phyloP scores from a whole-genome alignment of 176 grass and related monocot genomes.

The Elymus sibiricus region DNA sequence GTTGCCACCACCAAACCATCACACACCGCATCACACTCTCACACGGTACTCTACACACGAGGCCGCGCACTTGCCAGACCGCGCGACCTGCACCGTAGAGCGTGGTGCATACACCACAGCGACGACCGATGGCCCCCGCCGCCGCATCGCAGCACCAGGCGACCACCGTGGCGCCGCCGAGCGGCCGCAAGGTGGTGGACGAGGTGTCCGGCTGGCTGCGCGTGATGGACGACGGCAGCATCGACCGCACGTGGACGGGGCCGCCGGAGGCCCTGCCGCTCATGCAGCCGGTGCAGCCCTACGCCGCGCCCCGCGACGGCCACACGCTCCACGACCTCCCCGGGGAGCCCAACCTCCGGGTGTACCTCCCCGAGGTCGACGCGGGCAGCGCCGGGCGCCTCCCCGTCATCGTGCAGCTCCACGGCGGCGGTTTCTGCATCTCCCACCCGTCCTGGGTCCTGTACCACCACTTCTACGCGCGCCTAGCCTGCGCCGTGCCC shows the following conservation, averaged over 20 bases:
- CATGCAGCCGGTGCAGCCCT: constrained; percentile 58
- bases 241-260: constrained; percentile 86
- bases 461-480: constrained; percentile 86
- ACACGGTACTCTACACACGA: not conserved
- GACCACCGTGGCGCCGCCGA: no score
- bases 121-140: not conserved
- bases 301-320: constrained; percentile 40
- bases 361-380: constrained; percentile 56
- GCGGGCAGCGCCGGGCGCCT: not conserved
- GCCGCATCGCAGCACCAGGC: not conserved
- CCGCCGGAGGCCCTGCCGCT: constrained; percentile 61
- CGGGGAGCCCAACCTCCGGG: constrained; percentile 59
- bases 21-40: not conserved
- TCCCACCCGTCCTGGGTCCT: constrained; percentile 61
- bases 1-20: not conserved
- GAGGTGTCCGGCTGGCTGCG: constrained; percentile 85
- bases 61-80: not conserved
- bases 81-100: not conserved
- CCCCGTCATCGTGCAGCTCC: constrained; percentile 68
- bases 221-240: constrained; percentile 64
- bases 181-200: constrained; percentile 50
- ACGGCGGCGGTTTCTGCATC: constrained; percentile 92
- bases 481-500: constrained; percentile 45
- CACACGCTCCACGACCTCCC: constrained; percentile 81
- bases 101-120: not conserved